A percentile compares a stretch with the other conserved stretches of the same genome.
Evolutionary conservation across 108 stramenopile species (phyloP).

Genomic region (Nitzschia sp.): DNA sequence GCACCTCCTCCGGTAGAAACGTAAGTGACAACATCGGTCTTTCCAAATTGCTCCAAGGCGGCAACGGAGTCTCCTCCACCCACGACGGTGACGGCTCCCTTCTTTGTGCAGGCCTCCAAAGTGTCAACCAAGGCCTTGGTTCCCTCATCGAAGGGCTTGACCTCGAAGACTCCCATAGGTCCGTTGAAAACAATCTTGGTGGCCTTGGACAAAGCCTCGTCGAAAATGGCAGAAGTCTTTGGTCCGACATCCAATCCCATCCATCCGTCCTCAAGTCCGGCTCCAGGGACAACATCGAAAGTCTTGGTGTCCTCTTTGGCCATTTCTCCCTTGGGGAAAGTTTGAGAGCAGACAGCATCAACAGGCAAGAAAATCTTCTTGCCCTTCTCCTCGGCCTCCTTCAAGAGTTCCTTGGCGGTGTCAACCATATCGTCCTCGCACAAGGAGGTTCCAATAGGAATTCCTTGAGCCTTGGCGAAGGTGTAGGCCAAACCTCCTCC

Average conservation of each 20-base stretch:
- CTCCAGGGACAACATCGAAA: slow-evolving; percentile 52
- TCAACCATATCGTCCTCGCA: slow-evolving; percentile 92
- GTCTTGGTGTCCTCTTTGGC: slow-evolving; percentile 61
- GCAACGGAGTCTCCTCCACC: slow-evolving; percentile 96
- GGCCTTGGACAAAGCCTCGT: slow-evolving; percentile 55
- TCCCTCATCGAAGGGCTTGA: slow-evolving; percentile 83
- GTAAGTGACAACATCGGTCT: slow-evolving; percentile 81
- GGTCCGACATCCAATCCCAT: slow-evolving; percentile 98
- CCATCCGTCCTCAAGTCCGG: slow-evolving; percentile 87
- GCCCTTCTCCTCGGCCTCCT: slow-evolving; percentile 61
- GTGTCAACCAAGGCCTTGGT: slow-evolving; percentile 85
- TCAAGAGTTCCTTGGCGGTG: slow-evolving; percentile 75
- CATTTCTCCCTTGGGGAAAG: slow-evolving; percentile 56
- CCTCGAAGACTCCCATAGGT: slow-evolving; percentile 98
- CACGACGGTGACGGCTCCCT: slow-evolving; percentile 87
- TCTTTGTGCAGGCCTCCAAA: slow-evolving; percentile 81
- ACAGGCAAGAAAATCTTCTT: slow-evolving; percentile 81
- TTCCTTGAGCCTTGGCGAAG: slow-evolving; percentile 90
- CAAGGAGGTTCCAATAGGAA: slow-evolving; percentile 74
- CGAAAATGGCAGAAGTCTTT: slow-evolving; percentile 62
- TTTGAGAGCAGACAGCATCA: slow-evolving; percentile 85
- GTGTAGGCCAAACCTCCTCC: slow-evolving; percentile 98
- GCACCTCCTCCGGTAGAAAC: slow-evolving; percentile 95
- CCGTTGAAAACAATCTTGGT: slow-evolving; percentile 93
- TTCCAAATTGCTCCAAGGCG: slow-evolving; percentile 81